Base-by-base conservation (phyloP, 352 stramenopile species). In the Proteromonas lacertae region DNA sequence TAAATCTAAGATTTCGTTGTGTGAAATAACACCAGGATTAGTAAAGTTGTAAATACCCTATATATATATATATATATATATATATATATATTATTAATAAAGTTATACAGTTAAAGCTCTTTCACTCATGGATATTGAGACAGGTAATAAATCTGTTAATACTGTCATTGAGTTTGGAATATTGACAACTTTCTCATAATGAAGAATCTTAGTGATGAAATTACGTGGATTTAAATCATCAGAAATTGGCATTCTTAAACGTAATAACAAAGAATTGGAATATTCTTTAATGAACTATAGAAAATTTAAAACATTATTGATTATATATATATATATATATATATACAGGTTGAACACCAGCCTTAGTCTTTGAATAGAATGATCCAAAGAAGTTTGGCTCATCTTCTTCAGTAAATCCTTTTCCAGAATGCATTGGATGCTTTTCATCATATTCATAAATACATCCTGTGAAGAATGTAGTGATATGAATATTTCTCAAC, bases 1-100 rank as follows among this genome's bases (percentile, higher is more conserved):
- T 32, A 81, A 48, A 38, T 74, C 56, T 29, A 87, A 53, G 21
- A 78, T 66, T 47, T 83, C 47, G 46, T 83, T 82, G 60, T 87
- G 71, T 14, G 63, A 78, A 50, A 87, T 79, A 7, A 69, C 64
- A 12, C 71, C 71, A 3, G 71, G 71, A 50, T 84, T 87, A 51
- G 62, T 78, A 55, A 83, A 87, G 57, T 87, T 87, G 53, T 75
- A 67, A 9, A 81, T 57, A 38, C 71, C n/a, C n/a, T n/a, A n/a
- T 68, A 16, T 50, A n/a, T n/a, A n/a, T n/a, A n/a, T n/a, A n/a
- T n/a, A n/a, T n/a, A 60, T 17, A 67, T 47, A 9, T 0, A 16
- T 14, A 25, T 13, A 25, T 25, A 35, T 25, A 38, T 12, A 41
- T 32, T 2, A 25, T 20, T 14, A n/a, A n/a, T n/a, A n/a, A n/a